A percentile compares a stretch with the other conserved stretches of the same genome.
Conservation (phyloP, 1,284 basidiomycete species). For the Cystobasidiaceae sp. region DNA sequence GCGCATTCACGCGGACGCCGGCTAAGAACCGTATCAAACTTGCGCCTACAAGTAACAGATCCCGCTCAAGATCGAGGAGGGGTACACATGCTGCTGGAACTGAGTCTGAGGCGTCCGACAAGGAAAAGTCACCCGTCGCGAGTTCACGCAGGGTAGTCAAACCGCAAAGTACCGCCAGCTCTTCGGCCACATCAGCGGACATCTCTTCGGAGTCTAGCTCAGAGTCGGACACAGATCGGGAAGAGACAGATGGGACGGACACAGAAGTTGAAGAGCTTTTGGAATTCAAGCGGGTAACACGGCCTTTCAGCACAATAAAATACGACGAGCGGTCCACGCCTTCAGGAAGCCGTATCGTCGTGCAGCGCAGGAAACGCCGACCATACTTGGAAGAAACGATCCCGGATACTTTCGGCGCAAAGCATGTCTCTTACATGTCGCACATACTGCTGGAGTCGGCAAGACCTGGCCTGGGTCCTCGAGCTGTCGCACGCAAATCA, state of each 20-base stretch:
- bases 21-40: constrained; percentile 2
- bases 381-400: background rate
- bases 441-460: background rate
- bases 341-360: background rate
- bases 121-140: background rate
- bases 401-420: background rate
- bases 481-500: constrained; percentile 4
- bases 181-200: background rate
- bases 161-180: too few relatives aligned
- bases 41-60: background rate
- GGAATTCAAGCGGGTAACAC: constrained; percentile 5
- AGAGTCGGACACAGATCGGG: constrained; percentile 1
- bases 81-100: background rate
- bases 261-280: background rate
- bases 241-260: constrained; percentile 14
- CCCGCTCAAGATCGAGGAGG: background rate
- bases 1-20: background rate
- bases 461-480: background rate
- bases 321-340: background rate
- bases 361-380: background rate
- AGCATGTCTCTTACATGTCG: background rate
- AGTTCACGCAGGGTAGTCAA: background rate
- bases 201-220: background rate
- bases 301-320: background rate
- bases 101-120: background rate